These are phyloP conservation scores for Dimargaris xerosporica DNA, from an alignment of 192 early-diverging fungal genomes.

Conservation along the genomic window DNA sequence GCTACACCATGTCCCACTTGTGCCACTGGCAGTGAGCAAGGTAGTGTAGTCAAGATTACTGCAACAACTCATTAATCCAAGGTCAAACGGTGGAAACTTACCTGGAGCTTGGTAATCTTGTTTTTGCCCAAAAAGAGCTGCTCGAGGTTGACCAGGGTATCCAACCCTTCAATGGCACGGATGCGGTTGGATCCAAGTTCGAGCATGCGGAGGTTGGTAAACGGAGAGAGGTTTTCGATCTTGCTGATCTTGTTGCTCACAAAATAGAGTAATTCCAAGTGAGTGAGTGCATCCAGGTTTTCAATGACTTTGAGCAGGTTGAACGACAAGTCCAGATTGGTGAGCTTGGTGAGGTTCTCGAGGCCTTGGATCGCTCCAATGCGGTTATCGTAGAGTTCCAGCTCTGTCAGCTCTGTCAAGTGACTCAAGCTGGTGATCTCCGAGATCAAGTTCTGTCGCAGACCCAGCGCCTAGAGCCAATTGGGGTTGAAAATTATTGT, in stretches of 20 bases:
- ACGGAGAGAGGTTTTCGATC: conserved; percentile 55
- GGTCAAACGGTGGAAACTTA: conserved; percentile 11
- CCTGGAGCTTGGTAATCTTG: conserved; percentile 76
- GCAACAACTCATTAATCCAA: too few relatives aligned
- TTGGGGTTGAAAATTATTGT: not conserved
- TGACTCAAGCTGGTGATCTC: conserved; percentile 43
- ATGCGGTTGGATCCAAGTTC: conserved; percentile 95
- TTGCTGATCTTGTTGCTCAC: conserved; percentile 82
- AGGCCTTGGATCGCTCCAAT: conserved; percentile 58
- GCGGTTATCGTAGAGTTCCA: conserved; percentile 95
- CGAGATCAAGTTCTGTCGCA: conserved; percentile 72
- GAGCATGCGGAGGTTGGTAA: conserved; percentile 60
- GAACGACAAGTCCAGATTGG: conserved; percentile 78
- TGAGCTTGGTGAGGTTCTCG: conserved; percentile 37
- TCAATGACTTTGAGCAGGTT: conserved; percentile 84
- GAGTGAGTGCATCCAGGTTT: conserved; percentile 35
- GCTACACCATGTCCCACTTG: too few relatives aligned
- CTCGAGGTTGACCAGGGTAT: conserved; percentile 59
- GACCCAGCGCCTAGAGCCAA: conserved; percentile 43
- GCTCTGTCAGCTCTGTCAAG: conserved; percentile 46
- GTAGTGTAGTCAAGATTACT: too few relatives aligned
- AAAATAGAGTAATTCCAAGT: conserved; percentile 69
- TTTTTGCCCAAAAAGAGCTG: conserved; percentile 97
- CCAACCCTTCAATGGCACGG: conserved; percentile 69
- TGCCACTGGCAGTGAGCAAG: too few relatives aligned